Evolutionary conservation across 2,329 filamentous ascomycete genomes (phyloP).

Genomic region (Fusarium citri): DNA sequence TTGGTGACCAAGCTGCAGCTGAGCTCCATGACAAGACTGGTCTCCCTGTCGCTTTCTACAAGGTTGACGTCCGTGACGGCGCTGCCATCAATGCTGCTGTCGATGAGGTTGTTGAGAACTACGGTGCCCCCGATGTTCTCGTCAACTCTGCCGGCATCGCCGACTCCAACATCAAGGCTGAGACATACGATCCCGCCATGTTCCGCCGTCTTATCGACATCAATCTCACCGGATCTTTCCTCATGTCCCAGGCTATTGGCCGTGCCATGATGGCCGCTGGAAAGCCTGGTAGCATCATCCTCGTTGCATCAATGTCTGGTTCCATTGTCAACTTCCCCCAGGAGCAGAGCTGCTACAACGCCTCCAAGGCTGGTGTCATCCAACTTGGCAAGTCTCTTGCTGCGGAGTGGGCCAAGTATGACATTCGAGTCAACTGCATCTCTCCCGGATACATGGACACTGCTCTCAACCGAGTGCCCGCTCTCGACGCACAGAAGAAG

Average conservation of each 20-base stretch:
- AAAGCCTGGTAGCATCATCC: constrained; percentile 78
- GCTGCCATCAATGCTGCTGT: constrained; percentile 77
- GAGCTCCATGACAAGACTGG: constrained; percentile 79
- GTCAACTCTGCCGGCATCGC: constrained; percentile 85
- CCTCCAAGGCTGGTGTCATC: constrained; percentile 83
- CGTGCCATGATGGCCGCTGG: constrained; percentile 78
- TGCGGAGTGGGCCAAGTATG: constrained; percentile 85
- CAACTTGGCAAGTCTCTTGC: constrained; percentile 84
- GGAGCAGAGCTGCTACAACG: constrained; percentile 86
- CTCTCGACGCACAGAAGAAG: constrained; percentile 83
- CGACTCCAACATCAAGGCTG: constrained; percentile 85
- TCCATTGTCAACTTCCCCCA: constrained; percentile 88
- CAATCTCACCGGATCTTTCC: constrained; percentile 83
- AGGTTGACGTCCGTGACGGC: constrained; percentile 80
- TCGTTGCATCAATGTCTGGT: constrained; percentile 84
- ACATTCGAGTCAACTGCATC: constrained; percentile 86
- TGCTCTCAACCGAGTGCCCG: constrained; percentile 80
- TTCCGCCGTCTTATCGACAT: constrained; percentile 85
- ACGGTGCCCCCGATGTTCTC: constrained; percentile 78
- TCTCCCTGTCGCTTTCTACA: constrained; percentile 80
- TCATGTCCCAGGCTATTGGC: constrained; percentile 79
- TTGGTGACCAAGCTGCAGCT: constrained; percentile 75
- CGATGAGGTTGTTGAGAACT: constrained; percentile 71
- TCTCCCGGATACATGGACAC: constrained; percentile 91
- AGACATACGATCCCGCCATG: constrained; percentile 80